Evolutionary conservation across 495 filamentous ascomycete species (phyloP).

Genomic region (Lineolata rhizophorae): DNA sequence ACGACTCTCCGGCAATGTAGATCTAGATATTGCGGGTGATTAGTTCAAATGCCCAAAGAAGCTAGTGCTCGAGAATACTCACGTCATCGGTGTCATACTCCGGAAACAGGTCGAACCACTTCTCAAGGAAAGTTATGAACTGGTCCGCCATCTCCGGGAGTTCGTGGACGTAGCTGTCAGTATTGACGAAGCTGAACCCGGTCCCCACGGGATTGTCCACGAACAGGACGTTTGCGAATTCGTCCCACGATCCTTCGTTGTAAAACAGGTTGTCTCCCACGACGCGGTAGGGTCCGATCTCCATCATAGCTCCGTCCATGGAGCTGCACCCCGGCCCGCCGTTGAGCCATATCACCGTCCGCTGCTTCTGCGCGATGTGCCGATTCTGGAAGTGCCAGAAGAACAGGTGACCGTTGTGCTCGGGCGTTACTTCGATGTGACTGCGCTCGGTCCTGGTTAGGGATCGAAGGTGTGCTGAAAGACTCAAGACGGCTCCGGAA

Average conservation of each 20-base stretch:
- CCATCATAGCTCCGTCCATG: conserved; percentile 94
- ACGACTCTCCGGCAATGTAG: conserved; percentile 88
- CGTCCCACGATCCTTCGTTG: conserved; percentile 87
- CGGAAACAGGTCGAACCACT: conserved; percentile 75
- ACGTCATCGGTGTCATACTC: conserved; percentile 90
- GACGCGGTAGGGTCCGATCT: conserved; percentile 81
- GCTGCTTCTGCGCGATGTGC: conserved; percentile 78
- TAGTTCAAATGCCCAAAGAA: conserved; percentile 1
- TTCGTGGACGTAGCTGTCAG: conserved; percentile 63
- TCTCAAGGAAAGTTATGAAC: conserved; percentile 71
- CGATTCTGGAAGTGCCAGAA: conserved; percentile 96
- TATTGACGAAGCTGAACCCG: conserved; percentile 86
- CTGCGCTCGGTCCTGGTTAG: conserved; percentile 24
- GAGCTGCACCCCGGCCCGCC: conserved; percentile 92
- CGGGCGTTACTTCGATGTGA: conserved; percentile 71
- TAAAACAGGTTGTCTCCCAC: conserved; percentile 51
- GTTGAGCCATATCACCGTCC: conserved; percentile 93
- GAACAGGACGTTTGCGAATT: conserved; percentile 90
- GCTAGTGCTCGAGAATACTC: conserved; percentile 17
- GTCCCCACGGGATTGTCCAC: conserved; percentile 95
- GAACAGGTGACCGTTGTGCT: conserved; percentile 79
- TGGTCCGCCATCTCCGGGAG: conserved; percentile 75
- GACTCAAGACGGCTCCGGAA: not conserved
- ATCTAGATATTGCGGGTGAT: conserved; percentile 33
- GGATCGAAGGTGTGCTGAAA: conserved; percentile 3